These are phyloP conservation scores for Fusarium sp. DNA, from an alignment of 2,329 filamentous ascomycete genomes.

Conservation along the genomic window DNA sequence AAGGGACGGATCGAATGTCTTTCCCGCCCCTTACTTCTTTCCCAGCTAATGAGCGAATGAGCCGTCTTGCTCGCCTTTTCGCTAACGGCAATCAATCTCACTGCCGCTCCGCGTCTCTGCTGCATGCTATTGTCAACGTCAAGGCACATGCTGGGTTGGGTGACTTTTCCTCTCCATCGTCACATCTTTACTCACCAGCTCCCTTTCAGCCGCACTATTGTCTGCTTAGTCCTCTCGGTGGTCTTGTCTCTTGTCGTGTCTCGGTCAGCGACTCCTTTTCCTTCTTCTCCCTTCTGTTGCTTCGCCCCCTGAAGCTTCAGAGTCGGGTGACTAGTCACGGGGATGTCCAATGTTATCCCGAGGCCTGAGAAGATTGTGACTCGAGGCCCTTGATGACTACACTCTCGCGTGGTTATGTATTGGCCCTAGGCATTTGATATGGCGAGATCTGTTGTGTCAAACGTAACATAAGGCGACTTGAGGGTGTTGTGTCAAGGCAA, in stretches of 20 bases:
- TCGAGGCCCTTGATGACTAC: slow-evolving; percentile 40
- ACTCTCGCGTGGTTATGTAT: slow-evolving; percentile 30
- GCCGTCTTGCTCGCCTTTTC: slow-evolving; percentile 22
- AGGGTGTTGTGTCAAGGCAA: slow-evolving; percentile 34
- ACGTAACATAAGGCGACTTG: slow-evolving; percentile 34
- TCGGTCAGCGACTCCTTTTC: slow-evolving; percentile 27
- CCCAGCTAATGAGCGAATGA: slow-evolving; percentile 34
- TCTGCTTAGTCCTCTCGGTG: slow-evolving; percentile 6
- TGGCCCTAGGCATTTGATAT: slow-evolving; percentile 27
- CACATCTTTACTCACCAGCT: slow-evolving; percentile 37
- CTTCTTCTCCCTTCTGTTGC: slow-evolving; percentile 11
- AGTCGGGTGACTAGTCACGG: slow-evolving; percentile 42
- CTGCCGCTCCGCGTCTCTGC: slow-evolving; percentile 30
- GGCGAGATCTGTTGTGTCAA: slow-evolving; percentile 29
- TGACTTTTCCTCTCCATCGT: slow-evolving; percentile 35
- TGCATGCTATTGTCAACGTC: slow-evolving; percentile 31
- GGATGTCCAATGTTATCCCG: slow-evolving; percentile 37
- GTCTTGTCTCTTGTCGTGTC: slow-evolving; percentile 18
- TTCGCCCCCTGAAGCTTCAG: slow-evolving; percentile 25
- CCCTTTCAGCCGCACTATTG: slow-evolving; percentile 26
- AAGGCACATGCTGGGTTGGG: slow-evolving; percentile 41
- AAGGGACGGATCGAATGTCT: slow-evolving; percentile 43
- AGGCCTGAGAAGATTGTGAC: slow-evolving; percentile 36
- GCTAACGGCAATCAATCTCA: slow-evolving; percentile 16
- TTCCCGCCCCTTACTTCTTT: slow-evolving; percentile 24